Evolutionary conservation across 805 yeast species (phyloP).

Genomic region (Pichia exigua): DNA sequence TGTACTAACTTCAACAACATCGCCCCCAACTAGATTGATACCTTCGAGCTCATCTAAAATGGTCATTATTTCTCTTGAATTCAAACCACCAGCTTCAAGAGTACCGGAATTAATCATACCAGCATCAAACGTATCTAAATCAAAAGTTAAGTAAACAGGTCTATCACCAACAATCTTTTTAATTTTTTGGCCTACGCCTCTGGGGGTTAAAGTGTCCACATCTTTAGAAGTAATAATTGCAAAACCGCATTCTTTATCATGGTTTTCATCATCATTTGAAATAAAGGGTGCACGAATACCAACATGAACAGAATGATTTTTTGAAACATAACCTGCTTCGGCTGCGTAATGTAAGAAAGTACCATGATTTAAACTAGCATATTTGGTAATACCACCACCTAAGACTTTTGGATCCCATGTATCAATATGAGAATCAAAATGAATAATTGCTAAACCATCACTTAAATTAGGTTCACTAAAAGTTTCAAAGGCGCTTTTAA

Average conservation of each 20-base stretch:
- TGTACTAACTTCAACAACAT: conserved; percentile 59
- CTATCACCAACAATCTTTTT: conserved; percentile 29
- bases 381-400: conserved; percentile 56
- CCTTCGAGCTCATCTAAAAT: conserved; percentile 54
- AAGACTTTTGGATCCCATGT: conserved; percentile 60
- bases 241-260: conserved; percentile 47
- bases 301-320: conserved; percentile 46
- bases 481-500: conserved; percentile 43
- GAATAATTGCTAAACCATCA: conserved; percentile 43
- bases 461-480: conserved; percentile 32
- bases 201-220: conserved; percentile 33
- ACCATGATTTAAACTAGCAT: conserved; percentile 54
- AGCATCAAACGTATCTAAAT: conserved; percentile 65
- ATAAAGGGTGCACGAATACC: conserved; percentile 61
- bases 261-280: conserved; percentile 25
- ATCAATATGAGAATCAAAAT: conserved; percentile 63
- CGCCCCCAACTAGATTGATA: conserved; percentile 62
- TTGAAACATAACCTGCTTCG: conserved; percentile 51
- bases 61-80: conserved; percentile 54
- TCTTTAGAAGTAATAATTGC: conserved; percentile 38
- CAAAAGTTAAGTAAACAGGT: conserved; percentile 40
- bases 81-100: conserved; percentile 69
- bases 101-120: conserved; percentile 77
- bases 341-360: conserved; percentile 65
- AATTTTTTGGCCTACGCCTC: conserved; percentile 30